These are phyloP conservation scores for Verticillium nonalfalfae DNA, from an alignment of 2,329 filamentous ascomycete genomes.

Conservation along the genomic window DNA sequence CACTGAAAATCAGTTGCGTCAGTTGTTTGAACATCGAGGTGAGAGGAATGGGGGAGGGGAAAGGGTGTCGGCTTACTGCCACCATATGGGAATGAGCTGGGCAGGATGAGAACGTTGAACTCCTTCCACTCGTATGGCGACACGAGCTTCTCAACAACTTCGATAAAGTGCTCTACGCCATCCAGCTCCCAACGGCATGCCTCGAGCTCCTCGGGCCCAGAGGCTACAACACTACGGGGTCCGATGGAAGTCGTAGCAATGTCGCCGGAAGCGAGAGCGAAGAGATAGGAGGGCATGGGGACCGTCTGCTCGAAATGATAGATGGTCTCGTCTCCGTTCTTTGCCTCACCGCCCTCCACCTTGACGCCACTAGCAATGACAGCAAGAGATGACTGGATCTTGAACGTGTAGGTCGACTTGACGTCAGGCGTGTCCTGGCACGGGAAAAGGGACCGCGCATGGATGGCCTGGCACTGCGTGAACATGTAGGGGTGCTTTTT, in stretches of 20 bases:
- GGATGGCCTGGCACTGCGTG: conserved; percentile 95
- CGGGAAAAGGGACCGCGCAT: conserved; percentile 87
- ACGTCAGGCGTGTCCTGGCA: conserved; percentile 97
- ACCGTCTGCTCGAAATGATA: conserved; percentile 88
- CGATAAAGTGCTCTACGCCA: conserved; percentile 88
- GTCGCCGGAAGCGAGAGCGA: conserved; percentile 85
- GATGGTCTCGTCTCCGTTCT: conserved; percentile 52
- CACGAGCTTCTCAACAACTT: conserved; percentile 73
- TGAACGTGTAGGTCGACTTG: conserved; percentile 91
- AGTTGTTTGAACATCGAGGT: background rate
- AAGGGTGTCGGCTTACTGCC: conserved; percentile 26
- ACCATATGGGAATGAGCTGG: conserved; percentile 85
- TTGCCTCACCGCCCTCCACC: conserved; percentile 40
- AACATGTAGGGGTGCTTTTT: conserved; percentile 97
- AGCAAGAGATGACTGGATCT: conserved; percentile 76
- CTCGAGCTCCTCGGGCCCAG: conserved; percentile 78
- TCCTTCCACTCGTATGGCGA: conserved; percentile 91
- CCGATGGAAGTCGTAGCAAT: conserved; percentile 82
- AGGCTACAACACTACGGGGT: conserved; percentile 75
- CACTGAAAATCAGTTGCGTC: conserved; percentile 37
- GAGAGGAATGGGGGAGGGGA: background rate
- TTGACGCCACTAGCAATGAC: conserved; percentile 86
- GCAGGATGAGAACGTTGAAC: conserved; percentile 89
- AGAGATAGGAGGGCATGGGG: conserved; percentile 90
- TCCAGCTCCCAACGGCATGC: conserved; percentile 84